Conservation (phyloP, 176 grass and related monocot genomes). For the Rhynchospora breviuscula region DNA sequence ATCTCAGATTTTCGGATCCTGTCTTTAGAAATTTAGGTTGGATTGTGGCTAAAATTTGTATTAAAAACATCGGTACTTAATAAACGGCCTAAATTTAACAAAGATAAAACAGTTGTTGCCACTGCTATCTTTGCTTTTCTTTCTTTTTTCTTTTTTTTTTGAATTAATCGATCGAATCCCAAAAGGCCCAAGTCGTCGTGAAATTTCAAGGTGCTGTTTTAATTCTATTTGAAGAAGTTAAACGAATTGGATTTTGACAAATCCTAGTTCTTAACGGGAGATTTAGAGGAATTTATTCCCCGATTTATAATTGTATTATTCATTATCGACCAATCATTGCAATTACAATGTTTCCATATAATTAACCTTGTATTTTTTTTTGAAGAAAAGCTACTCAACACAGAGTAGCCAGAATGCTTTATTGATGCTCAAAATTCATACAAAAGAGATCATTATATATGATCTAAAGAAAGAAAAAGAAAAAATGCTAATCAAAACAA, state of each 20-base stretch:
- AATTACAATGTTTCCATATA: neutral
- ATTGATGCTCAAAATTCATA: too few relatives aligned
- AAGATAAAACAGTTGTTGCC: too few relatives aligned
- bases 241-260: neutral
- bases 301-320: neutral
- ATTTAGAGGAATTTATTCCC: neutral
- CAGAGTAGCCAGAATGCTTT: too few relatives aligned
- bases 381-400: too few relatives aligned
- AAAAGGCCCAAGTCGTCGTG: neutral
- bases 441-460: too few relatives aligned
- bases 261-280: neutral
- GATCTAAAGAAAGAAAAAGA: too few relatives aligned
- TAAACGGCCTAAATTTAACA: too few relatives aligned
- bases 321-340: neutral
- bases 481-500: too few relatives aligned
- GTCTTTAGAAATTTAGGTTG: too few relatives aligned
- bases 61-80: too few relatives aligned
- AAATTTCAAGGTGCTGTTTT: neutral
- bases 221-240: neutral
- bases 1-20: neutral
- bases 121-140: neutral
- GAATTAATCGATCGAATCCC: neutral
- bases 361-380: neutral
- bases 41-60: too few relatives aligned
- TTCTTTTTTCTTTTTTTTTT: neutral